Conservation (phyloP, 768 basidiomycete species). For the Agrocybe chaxingu region DNA sequence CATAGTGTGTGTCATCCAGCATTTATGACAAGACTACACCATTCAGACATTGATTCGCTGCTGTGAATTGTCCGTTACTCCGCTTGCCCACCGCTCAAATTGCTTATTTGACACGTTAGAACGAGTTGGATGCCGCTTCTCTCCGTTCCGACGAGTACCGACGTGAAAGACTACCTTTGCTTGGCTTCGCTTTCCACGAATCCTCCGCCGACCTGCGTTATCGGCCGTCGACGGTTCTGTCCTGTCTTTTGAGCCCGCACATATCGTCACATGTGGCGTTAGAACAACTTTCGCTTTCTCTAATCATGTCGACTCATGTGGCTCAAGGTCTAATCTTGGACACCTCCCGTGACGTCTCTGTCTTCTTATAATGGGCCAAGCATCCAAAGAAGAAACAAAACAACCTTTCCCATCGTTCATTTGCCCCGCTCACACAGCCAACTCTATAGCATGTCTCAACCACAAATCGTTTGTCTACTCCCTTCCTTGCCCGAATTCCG, state of each 20-base stretch:
- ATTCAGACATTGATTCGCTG: too few species aligned
- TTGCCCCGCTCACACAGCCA: neutral
- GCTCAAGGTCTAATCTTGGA: neutral
- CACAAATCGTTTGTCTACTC: conserved; percentile 7
- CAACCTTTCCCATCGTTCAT: neutral
- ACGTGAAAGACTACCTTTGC: too few species aligned
- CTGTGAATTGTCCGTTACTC: too few species aligned
- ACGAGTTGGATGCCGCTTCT: too few species aligned
- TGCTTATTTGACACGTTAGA: too few species aligned
- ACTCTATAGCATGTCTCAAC: conserved; percentile 6
- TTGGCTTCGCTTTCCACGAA: too few species aligned
- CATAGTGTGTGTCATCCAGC: conserved; percentile 6
- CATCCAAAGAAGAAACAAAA: neutral
- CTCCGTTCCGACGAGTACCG: too few species aligned
- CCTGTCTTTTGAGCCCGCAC: conserved; percentile 5
- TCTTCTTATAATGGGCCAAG: too few species aligned
- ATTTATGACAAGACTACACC: too few species aligned
- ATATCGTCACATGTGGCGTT: conserved; percentile 13
- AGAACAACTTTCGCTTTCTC: neutral
- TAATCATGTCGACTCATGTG: neutral
- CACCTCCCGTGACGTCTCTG: too few species aligned
- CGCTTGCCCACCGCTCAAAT: too few species aligned
- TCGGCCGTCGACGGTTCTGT: conserved; percentile 1
- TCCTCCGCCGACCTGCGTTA: neutral
- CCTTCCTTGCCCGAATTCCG: neutral